Evolutionary conservation across 306 rosid genomes (phyloP), one percentile per base, ranked within the genome.

Genomic region (Ormosia semicastrata): DNA sequence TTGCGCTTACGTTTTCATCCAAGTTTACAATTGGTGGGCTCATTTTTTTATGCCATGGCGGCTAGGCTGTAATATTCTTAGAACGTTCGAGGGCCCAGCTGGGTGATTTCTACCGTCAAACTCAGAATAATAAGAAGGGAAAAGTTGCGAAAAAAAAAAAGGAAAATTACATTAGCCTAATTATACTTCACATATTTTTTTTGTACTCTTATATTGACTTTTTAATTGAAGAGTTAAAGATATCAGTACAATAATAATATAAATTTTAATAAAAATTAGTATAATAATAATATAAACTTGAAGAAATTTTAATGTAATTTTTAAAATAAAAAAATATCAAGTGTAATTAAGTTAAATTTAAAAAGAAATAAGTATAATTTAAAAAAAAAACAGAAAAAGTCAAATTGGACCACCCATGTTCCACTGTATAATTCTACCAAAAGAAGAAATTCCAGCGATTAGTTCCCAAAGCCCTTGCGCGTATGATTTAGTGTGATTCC

Each of bases 1-100:
- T 68, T 78, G 78, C 34, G 64, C 83, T 68, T 71, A 76, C 88
- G 75, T 49, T 37, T 0, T 3, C 4, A 43, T 68, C 10, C 58
- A 8, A 68, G 32, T 58, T 1, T 40, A 67, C 36, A 40, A 78
- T 66, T 67, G 67, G 75, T 7, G n/a, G 39, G n/a, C 47, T 2
- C 73, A 37, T 33, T 49, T 82, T 58, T 62, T 49, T 3, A 60
- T 60, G 77, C 58, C 33, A 14, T 32, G 83, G 66, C 65, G 47
- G 75, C 71, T 69, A 37, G 2, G 53, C 1, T 56, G 15, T 49
- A 7, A 9, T 8, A 3, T 56, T 52, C 52, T 34, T 34, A 3
- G 81, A 82, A 72, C 34, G 78, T 36, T 66, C 83, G 18, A 1
- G 44, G 70, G 44, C 56, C 62, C 46, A 24, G 52, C 33, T 33